Percentiles rank a stretch among this genome's conserved stretches.
phyloP scores from a whole-genome alignment of 2,329 filamentous ascomycete species.

The Stemphylium beticola region DNA sequence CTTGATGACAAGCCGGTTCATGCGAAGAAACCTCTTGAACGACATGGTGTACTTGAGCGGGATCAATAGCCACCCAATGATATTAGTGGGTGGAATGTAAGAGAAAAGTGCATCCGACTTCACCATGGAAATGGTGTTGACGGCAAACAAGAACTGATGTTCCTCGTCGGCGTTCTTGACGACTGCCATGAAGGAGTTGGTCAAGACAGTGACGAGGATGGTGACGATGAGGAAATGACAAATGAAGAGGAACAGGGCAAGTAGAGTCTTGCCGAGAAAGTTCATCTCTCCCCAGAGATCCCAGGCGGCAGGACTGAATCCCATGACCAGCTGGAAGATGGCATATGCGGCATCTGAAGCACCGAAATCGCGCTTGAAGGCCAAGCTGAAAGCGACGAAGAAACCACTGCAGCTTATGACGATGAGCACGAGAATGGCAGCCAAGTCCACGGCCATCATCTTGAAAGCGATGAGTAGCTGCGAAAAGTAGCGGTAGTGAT shows the following conservation, averaged over 20 bases:
- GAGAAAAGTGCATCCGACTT: constrained; percentile 97
- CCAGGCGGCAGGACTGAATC: constrained; percentile 95
- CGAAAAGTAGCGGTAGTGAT: constrained; percentile 96
- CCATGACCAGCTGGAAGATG: constrained; percentile 93
- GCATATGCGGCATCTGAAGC: constrained; percentile 81
- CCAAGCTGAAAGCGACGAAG: constrained; percentile 91
- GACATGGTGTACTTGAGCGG: constrained; percentile 82
- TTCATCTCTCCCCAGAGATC: constrained; percentile 85
- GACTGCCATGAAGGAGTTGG: constrained; percentile 95
- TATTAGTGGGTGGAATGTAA: constrained; percentile 89
- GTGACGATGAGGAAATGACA: constrained; percentile 95
- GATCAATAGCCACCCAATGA: constrained; percentile 87
- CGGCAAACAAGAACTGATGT: constrained; percentile 89
- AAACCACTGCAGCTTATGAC: constrained; percentile 91
- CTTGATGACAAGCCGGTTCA: constrained; percentile 93
- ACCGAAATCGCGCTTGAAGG: constrained; percentile 72
- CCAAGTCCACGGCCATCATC: constrained; percentile 88
- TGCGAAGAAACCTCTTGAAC: constrained; percentile 78
- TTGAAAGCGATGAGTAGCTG: constrained; percentile 93
- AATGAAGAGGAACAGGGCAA: constrained; percentile 87
- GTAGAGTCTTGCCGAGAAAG: constrained; percentile 73
- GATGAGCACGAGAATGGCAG: constrained; percentile 83
- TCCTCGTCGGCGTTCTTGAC: constrained; percentile 93
- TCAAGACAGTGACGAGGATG: constrained; percentile 92
- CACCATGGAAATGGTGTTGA: constrained; percentile 97